These are phyloP conservation scores for Ascomycota sp. DNA, from an alignment of 2,329 filamentous ascomycete species.

Conservation along the genomic window DNA sequence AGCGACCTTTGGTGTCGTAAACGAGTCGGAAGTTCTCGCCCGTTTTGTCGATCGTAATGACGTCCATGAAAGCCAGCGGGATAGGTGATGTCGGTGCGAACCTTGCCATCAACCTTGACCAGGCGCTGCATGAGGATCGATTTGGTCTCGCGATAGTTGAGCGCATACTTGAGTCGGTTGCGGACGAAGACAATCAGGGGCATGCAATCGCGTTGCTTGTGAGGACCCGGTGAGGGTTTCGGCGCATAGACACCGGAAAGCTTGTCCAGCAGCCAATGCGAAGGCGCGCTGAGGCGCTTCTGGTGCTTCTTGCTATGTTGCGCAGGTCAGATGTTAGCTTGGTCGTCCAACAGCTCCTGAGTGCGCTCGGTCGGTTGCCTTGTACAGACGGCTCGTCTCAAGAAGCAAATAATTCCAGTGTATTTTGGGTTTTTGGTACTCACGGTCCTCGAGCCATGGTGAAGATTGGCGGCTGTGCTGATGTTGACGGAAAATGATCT, in stretches of 20 bases:
- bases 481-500: conserved; percentile 14
- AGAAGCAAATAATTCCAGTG: not conserved
- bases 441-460: conserved; percentile 48
- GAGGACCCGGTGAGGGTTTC: conserved; percentile 61
- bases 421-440: conserved; percentile 11
- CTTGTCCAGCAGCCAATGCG: conserved; percentile 99
- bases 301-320: conserved; percentile 83
- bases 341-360: too few species aligned
- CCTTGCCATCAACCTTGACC: conserved; percentile 98
- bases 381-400: too few species aligned
- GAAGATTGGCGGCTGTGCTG: conserved; percentile 19
- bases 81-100: conserved; percentile 96
- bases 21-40: conserved; percentile 99
- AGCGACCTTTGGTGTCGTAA: conserved; percentile 99
- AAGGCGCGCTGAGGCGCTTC: conserved; percentile 97
- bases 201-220: conserved; percentile 98
- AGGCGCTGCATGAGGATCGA: conserved; percentile 98
- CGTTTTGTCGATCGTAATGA: conserved; percentile 98
- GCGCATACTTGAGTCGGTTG: conserved; percentile 94
- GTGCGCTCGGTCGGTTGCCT: too few species aligned
- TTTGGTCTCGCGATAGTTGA: conserved; percentile 95
- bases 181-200: conserved; percentile 97
- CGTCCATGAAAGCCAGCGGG: conserved; percentile 98
- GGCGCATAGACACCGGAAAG: conserved; percentile 77
- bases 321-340: too few species aligned